Evolutionary conservation across 495 filamentous ascomycete genomes (phyloP), one percentile per base, ranked within the genome.

Genomic region (Aspergillus steynii): DNA sequence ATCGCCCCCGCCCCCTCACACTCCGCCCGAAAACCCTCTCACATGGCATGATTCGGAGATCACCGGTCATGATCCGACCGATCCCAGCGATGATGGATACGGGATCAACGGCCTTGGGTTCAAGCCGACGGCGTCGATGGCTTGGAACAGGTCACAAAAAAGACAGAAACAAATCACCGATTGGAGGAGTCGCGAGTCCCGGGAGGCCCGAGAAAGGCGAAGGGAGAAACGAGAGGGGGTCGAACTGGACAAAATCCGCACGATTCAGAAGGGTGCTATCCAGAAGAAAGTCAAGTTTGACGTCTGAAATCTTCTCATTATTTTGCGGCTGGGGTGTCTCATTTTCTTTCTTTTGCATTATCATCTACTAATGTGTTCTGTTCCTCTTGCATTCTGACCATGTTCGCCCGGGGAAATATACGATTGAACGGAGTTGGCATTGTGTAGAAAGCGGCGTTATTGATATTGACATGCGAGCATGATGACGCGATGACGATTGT

Each of bases 41-140:
- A 92, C 90, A 37, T 95, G 91, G 92, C 88, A 86, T 66, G 89
- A 92, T 62, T 80, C 87, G 57, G 92, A 96, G 65, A 94, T 96
- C 61, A 96, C 92, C 0, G 86, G 92, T 20, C 89, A 95, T 68
- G 81, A 89, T 63, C 87, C 88, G 3, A 81, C 81, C 32, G 90
- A 92, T 70, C 87, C 86, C 46, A 85, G 82, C 58, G 90, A 92
- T 63, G 89, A 92, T 72, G 89, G 89, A 29, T 89, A 89, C 42
- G 89, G 89, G 45, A 90, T 92, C 63, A 91, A 96, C 72, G 94
- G 94, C 14, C 89, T 98, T 67, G 94, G 93, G 1, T 97, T 96
- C 74, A 88, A 86, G 63, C 94, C 94, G 0, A 97, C 92, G 8
- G 83, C 93, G 20, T 89, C 90, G 34, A 86, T 93, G 32, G 93